A percentile compares a stretch with the other conserved stretches of the same genome.
These are phyloP conservation scores for Piedraia hortae DNA, from an alignment of 2,329 filamentous ascomycete genomes.

Conservation along the genomic window DNA sequence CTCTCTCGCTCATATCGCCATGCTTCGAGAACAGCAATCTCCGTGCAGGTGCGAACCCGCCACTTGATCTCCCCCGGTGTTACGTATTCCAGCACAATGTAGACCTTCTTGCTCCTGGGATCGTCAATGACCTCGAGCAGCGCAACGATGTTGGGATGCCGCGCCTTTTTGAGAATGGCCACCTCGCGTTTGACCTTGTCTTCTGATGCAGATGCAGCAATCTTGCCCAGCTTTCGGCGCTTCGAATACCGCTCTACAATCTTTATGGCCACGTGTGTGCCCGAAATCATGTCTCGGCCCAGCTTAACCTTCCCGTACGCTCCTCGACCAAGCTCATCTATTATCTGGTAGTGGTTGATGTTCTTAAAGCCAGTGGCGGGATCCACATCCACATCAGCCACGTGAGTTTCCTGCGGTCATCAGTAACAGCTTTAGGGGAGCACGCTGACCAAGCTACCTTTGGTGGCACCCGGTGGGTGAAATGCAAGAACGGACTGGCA, in stretches of 20 bases:
- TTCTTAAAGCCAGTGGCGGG: constrained; percentile 72
- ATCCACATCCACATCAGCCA: constrained; percentile 74
- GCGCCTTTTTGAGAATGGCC: constrained; percentile 91
- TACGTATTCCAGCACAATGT: constrained; percentile 88
- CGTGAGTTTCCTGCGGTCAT: constrained; percentile 65
- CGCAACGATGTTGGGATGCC: constrained; percentile 89
- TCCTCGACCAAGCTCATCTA: constrained; percentile 83
- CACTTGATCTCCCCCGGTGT: constrained; percentile 84
- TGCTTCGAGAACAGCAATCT: constrained; percentile 62
- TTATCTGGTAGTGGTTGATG: constrained; percentile 93
- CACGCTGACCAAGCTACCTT: too few species aligned
- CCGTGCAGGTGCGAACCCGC: constrained; percentile 64
- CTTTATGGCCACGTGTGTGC: constrained; percentile 79
- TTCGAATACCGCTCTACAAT: constrained; percentile 93
- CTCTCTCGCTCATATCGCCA: constrained; percentile 49
- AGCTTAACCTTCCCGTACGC: constrained; percentile 96
- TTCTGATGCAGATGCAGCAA: constrained; percentile 33
- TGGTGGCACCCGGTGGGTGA: constrained; percentile 21
- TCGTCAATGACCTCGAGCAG: constrained; percentile 94
- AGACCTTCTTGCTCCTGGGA: constrained; percentile 86
- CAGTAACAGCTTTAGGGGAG: too few species aligned
- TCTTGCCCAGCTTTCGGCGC: constrained; percentile 58
- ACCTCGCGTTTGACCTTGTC: constrained; percentile 88
- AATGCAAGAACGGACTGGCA: constrained; percentile 23
- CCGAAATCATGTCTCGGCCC: constrained; percentile 43